Conservation (phyloP, 2,329 filamentous ascomycete genomes). For the Penicillium glabrum region DNA sequence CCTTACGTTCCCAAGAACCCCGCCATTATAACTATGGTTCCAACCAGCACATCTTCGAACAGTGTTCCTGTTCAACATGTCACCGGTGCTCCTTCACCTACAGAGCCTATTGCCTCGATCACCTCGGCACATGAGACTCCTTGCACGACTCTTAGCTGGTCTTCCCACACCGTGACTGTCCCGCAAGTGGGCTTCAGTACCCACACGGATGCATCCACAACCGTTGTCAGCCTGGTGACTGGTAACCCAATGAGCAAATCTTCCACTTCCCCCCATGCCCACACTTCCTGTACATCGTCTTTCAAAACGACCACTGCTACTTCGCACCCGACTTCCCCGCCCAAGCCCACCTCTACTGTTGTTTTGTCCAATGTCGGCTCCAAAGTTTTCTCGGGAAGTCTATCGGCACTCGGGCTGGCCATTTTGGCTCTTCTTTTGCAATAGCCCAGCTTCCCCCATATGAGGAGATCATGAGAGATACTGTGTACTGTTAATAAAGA, state of each 20-base stretch:
- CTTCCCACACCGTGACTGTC: conserved; percentile 39
- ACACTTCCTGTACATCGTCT: neutral
- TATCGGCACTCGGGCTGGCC: neutral
- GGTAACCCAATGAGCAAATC: neutral
- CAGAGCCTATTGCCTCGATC: conserved; percentile 8
- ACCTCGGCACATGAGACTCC: conserved; percentile 16
- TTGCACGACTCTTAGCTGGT: conserved; percentile 37
- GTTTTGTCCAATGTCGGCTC: neutral
- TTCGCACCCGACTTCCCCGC: neutral
- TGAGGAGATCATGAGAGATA: neutral
- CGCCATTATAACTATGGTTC: conserved; percentile 55
- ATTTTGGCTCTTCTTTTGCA: neutral
- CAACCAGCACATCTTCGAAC: conserved; percentile 46
- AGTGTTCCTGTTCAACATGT: neutral
- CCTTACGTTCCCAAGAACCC: conserved; percentile 71
- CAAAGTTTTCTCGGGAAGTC: neutral
- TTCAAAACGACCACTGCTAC: neutral
- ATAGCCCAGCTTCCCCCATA: neutral
- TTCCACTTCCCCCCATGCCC: neutral
- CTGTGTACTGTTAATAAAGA: neutral
- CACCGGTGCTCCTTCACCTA: neutral
- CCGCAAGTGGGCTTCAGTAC: conserved; percentile 42
- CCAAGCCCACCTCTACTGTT: neutral
- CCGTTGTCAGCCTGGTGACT: conserved; percentile 22
- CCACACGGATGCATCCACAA: conserved; percentile 19